Evolutionary conservation across 805 yeast genomes (phyloP), one percentile per base, ranked within the genome.

Genomic region (Pichia sporocuriosa): DNA sequence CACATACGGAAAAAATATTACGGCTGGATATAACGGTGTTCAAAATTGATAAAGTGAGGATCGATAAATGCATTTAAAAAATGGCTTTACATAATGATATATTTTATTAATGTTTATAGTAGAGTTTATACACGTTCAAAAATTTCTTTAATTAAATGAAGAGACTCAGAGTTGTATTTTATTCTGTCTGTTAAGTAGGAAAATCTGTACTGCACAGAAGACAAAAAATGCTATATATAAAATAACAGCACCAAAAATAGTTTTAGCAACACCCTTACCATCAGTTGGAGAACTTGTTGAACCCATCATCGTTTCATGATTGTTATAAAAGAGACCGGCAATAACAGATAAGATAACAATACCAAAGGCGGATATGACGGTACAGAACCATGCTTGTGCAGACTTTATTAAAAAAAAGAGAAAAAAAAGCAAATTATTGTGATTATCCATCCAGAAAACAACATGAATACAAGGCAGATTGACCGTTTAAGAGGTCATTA

Each of bases 381-480:
- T 90, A 62, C 98, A 90, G 63, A 85, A 87, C 85, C 95, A 90
- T 20, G 98, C 97, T 57, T 85, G 81, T 22, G 79, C 84, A 37
- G 93, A 68, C 84, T 79, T 12, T 21, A 29, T 35, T 13, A 19
- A 33, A 26, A 21, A 23, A 27, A 21, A 13, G 10, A 24, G 13
- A 16, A 19, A n/a, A n/a, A n/a, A n/a, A n/a, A n/a, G n/a, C n/a
- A n/a, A n/a, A n/a, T n/a, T n/a, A n/a, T n/a, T 26, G 29, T 12
- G n/a, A 5, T 26, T 12, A 15, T 11, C 29, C 29, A 26, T 9
- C 15, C n/a, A 11, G 29, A n/a, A n/a, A n/a, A n/a, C n/a, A n/a
- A n/a, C n/a, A n/a, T n/a, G n/a, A n/a, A n/a, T n/a, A n/a, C n/a
- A n/a, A n/a, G n/a, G n/a, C n/a, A n/a, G n/a, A n/a, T n/a, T n/a